Conservation (phyloP, 2,329 filamentous ascomycete genomes). For the Penicillium sp. region DNA sequence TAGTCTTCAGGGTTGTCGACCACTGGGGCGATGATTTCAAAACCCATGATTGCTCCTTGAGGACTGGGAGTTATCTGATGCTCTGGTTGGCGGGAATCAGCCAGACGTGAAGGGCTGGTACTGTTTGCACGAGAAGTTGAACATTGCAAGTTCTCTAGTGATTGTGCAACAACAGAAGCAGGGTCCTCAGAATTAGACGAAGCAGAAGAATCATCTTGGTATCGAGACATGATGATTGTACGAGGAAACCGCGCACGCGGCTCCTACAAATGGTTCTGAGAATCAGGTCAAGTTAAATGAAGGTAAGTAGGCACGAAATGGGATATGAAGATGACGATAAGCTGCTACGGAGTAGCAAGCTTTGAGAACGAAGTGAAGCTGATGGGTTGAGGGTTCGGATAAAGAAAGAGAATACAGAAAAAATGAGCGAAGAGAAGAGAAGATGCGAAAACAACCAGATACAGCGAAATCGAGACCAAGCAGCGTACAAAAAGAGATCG, state of each 20-base stretch:
- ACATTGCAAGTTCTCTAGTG: conserved; percentile 8
- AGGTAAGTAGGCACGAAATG: neutral
- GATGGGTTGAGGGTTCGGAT: neutral
- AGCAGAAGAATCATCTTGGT: neutral
- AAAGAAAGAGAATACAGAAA: neutral
- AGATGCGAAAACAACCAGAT: too few relatives aligned
- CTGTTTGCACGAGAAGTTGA: neutral
- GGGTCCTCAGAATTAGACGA: conserved; percentile 3
- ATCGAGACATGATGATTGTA: conserved; percentile 4
- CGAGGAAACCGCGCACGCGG: neutral
- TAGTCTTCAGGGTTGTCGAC: conserved; percentile 35
- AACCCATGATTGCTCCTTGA: neutral
- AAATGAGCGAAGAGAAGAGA: neutral
- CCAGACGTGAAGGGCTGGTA: too few relatives aligned
- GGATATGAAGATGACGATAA: neutral
- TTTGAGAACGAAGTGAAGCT: neutral
- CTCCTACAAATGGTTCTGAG: neutral
- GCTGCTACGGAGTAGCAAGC: neutral
- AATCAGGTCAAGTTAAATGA: neutral
- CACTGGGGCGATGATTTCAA: conserved; percentile 33
- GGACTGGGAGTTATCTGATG: neutral
- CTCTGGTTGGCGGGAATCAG: neutral
- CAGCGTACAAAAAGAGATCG: neutral
- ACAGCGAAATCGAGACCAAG: neutral
- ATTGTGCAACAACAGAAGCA: conserved; percentile 9